These are phyloP conservation scores for Nakazawaea anatomiae DNA, from an alignment of 805 yeast genomes.

Conservation along the genomic window DNA sequence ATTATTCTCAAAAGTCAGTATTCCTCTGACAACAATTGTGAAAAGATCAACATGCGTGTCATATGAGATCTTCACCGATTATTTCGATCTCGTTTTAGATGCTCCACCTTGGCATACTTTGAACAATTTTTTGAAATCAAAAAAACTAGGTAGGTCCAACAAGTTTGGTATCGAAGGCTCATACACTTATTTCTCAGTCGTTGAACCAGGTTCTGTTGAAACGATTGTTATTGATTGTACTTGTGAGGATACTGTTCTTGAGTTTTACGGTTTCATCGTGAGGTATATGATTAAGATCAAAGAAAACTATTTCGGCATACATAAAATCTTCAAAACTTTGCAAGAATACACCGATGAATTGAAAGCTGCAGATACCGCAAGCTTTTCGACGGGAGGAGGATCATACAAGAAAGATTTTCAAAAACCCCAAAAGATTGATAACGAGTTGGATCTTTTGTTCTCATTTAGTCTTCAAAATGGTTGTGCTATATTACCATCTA, in stretches of 20 bases:
- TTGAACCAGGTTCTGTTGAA: constrained; percentile 66
- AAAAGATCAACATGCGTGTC: constrained; percentile 45
- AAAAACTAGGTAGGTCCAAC: constrained; percentile 61
- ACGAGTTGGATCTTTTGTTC: constrained; percentile 75
- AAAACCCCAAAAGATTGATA: constrained; percentile 42
- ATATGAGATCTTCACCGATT: constrained; percentile 48
- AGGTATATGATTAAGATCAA: constrained; percentile 69
- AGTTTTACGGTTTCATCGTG: constrained; percentile 74
- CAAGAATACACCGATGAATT: constrained; percentile 60
- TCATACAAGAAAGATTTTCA: constrained; percentile 7
- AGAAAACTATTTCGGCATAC: constrained; percentile 89
- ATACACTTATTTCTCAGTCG: constrained; percentile 51
- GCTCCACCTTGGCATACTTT: constrained; percentile 93
- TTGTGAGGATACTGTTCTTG: constrained; percentile 62
- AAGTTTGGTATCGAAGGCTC: constrained; percentile 60
- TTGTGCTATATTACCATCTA: constrained; percentile 64
- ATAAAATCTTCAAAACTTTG: constrained; percentile 74
- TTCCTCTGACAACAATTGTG: constrained; percentile 57
- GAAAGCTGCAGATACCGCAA: constrained; percentile 10
- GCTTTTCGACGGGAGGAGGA: background rate
- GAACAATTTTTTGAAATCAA: constrained; percentile 58
- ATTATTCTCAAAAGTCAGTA: constrained; percentile 36
- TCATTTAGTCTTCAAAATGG: constrained; percentile 68
- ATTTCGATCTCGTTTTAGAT: constrained; percentile 55
- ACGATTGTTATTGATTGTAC: constrained; percentile 57